A percentile compares a stretch with the other conserved stretches of the same genome.
Evolutionary conservation across 2,329 filamentous ascomycete genomes (phyloP).

Genomic region (Ustulina deusta): DNA sequence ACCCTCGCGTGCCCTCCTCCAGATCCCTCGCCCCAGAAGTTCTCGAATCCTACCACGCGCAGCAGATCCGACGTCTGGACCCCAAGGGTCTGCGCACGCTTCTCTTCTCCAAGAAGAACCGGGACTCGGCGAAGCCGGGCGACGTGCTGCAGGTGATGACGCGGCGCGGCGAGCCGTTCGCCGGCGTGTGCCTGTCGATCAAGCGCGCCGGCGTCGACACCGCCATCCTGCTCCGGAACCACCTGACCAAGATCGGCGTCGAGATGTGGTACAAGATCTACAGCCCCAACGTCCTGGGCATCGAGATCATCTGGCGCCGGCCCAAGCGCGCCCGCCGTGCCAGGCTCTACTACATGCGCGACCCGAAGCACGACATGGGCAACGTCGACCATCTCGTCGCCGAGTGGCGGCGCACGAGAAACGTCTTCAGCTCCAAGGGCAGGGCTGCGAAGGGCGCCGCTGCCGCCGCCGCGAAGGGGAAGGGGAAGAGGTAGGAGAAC

Average conservation of each 20-base stretch:
- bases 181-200: slow-evolving; percentile 89
- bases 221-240: slow-evolving; percentile 85
- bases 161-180: slow-evolving; percentile 84
- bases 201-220: slow-evolving; percentile 90
- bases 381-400: slow-evolving; percentile 84
- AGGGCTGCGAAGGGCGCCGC: slow-evolving; percentile 33
- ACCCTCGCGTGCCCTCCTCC: slow-evolving; percentile 67
- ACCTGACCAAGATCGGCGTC: slow-evolving; percentile 86
- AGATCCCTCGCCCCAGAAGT: slow-evolving; percentile 72
- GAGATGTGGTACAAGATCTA: slow-evolving; percentile 99
- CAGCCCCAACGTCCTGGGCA: slow-evolving; percentile 86
- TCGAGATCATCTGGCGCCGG: slow-evolving; percentile 91
- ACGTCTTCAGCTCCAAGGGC: slow-evolving; percentile 53
- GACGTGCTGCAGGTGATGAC: slow-evolving; percentile 93
- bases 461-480: slow-evolving; percentile 16
- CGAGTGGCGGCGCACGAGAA: slow-evolving; percentile 63
- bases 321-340: slow-evolving; percentile 88
- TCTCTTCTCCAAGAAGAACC: slow-evolving; percentile 82
- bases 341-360: slow-evolving; percentile 89
- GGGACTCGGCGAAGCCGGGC: slow-evolving; percentile 83
- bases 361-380: slow-evolving; percentile 88
- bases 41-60: slow-evolving; percentile 72
- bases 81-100: slow-evolving; percentile 83
- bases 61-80: slow-evolving; percentile 82
- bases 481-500: slow-evolving; percentile 27